phyloP scores from a whole-genome alignment of 208 protist species.

The Leishmania tropica region DNA sequence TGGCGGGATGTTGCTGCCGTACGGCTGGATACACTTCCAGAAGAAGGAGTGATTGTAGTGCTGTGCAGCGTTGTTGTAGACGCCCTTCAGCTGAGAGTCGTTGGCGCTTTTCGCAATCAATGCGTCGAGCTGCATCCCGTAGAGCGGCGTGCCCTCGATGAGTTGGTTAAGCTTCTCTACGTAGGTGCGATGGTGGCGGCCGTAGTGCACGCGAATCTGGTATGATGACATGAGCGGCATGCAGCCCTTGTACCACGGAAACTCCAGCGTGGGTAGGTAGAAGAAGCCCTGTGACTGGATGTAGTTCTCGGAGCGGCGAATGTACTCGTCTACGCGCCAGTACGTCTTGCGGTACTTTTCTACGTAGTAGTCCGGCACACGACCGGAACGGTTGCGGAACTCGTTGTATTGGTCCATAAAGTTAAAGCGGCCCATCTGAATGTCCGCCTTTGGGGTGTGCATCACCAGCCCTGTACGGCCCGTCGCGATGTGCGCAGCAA shows the following conservation, averaged over 20 bases:
- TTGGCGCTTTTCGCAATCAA: slow-evolving; percentile 66
- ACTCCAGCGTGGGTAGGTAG: slow-evolving; percentile 90
- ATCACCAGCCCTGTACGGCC: slow-evolving; percentile 39
- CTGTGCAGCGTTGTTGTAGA: slow-evolving; percentile 94
- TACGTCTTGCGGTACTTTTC: slow-evolving; percentile 87
- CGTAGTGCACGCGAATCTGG: slow-evolving; percentile 90
- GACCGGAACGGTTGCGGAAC: slow-evolving; percentile 83
- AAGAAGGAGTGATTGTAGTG: slow-evolving; percentile 94
- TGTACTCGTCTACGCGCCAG: slow-evolving; percentile 91
- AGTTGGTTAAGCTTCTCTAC: slow-evolving; percentile 92
- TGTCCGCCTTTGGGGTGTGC: slow-evolving; percentile 86
- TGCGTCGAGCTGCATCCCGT: slow-evolving; percentile 82
- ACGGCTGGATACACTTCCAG: slow-evolving; percentile 92
- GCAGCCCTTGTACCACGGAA: slow-evolving; percentile 90
- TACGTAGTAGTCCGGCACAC: slow-evolving; percentile 80
- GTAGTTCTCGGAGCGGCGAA: slow-evolving; percentile 80
- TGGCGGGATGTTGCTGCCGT: slow-evolving; percentile 87
- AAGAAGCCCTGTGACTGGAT: slow-evolving; percentile 87
- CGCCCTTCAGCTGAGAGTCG: slow-evolving; percentile 49
- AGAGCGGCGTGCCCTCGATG: slow-evolving; percentile 86
- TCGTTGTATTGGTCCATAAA: slow-evolving; percentile 89
- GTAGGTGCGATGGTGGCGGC: slow-evolving; percentile 89
- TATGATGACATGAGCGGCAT: slow-evolving; percentile 89
- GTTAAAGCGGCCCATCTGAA: slow-evolving; percentile 72
- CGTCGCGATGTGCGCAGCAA: not conserved